Percentiles rank a stretch among this genome's conserved stretches.
Evolutionary conservation across 1,139 yeast genomes (phyloP).

Genomic region (Hansenula lynferdii): DNA sequence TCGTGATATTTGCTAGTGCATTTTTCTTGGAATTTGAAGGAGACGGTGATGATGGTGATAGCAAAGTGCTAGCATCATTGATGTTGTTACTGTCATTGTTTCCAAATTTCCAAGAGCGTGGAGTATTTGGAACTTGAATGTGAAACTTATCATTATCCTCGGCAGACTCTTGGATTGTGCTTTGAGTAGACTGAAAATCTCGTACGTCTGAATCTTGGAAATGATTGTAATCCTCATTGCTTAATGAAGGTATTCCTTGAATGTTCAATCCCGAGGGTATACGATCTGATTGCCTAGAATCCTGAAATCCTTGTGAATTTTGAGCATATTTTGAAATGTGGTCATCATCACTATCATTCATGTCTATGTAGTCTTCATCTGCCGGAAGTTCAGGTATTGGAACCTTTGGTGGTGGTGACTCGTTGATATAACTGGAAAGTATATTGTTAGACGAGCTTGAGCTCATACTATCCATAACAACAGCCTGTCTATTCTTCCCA

Average conservation of each 20-base stretch:
- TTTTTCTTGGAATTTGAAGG: conserved; percentile 4
- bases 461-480: conserved; percentile 22
- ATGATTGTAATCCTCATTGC: no score
- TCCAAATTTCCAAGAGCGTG: conserved; percentile 2
- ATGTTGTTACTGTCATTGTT: background rate
- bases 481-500: conserved; percentile 26
- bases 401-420: conserved; percentile 18
- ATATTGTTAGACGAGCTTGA: conserved; percentile 21
- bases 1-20: conserved; percentile 8
- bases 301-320: conserved; percentile 12
- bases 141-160: no score
- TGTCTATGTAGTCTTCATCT: conserved; percentile 19
- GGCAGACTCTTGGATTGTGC: background rate
- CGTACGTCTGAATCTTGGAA: no score
- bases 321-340: conserved; percentile 14
- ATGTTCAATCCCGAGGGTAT: conserved; percentile 18
- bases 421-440: conserved; percentile 16
- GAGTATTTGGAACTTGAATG: background rate
- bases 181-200: background rate
- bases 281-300: conserved; percentile 13
- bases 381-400: conserved; percentile 14
- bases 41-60: conserved; percentile 11
- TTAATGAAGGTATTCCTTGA: conserved; percentile 9
- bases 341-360: conserved; percentile 17
- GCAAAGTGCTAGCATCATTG: background rate